These are phyloP conservation scores for Citrus unshiu DNA, from an alignment of 345 rosid species.

Conservation along the genomic window DNA sequence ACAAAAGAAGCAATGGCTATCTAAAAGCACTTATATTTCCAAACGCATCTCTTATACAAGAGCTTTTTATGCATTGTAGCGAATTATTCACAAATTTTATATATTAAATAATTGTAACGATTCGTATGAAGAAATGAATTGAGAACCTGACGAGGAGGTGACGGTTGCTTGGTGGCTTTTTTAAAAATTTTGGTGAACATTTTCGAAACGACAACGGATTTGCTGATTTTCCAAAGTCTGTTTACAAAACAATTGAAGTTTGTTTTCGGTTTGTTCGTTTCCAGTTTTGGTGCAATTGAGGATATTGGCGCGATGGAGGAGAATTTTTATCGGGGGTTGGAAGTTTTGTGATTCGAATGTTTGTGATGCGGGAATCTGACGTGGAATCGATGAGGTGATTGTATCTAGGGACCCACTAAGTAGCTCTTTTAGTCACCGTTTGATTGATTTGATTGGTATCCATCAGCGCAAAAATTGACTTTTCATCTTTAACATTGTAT, in stretches of 20 bases:
- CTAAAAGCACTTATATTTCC: neutral
- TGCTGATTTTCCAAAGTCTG: slow-evolving; percentile 4
- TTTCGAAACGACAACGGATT: slow-evolving; percentile 19
- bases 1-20: neutral
- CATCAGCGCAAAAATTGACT: neutral
- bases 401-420: neutral
- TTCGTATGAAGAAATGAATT: neutral
- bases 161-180: slow-evolving; percentile 26
- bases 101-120: neutral
- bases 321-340: neutral
- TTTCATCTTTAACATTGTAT: neutral
- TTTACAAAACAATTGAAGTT: neutral
- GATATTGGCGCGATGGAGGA: neutral
- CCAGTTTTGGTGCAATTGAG: neutral
- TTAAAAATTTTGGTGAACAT: slow-evolving; percentile 56
- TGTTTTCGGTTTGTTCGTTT: neutral
- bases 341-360: neutral
- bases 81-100: neutral
- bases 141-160: slow-evolving; percentile 34
- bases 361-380: neutral
- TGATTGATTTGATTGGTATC: neutral
- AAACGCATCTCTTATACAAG: neutral
- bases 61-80: neutral
- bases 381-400: neutral
- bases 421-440: neutral